phyloP scores from a whole-genome alignment of 2,329 filamentous ascomycete genomes.

The Colletotrichum gloeosporioides region DNA sequence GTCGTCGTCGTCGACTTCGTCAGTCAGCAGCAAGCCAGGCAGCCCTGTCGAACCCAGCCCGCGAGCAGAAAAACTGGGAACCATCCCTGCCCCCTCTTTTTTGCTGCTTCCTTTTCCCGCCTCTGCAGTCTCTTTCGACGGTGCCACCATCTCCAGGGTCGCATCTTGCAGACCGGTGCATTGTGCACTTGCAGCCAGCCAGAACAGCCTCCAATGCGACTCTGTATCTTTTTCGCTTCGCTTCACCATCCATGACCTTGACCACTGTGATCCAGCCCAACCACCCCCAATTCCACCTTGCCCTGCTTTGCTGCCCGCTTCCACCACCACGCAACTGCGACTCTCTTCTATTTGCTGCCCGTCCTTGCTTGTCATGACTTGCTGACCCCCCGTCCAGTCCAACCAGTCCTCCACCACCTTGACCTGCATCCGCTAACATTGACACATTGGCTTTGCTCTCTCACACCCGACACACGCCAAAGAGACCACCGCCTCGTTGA shows the following conservation, averaged over 20 bases:
- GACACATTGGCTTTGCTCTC: background rate
- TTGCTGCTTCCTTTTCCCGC: background rate
- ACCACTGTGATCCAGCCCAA: constrained; percentile 13
- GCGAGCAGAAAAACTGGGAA: constrained; percentile 24
- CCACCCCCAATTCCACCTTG: background rate
- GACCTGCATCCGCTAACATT: background rate
- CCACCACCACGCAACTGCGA: background rate
- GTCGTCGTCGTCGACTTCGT: background rate
- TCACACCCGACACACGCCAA: background rate
- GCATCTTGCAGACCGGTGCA: background rate
- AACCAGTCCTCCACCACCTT: background rate
- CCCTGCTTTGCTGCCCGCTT: background rate
- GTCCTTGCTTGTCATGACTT: background rate
- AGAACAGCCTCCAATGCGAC: background rate
- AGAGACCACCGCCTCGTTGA: background rate
- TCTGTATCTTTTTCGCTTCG: background rate
- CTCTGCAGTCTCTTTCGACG: background rate
- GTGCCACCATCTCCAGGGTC: constrained; percentile 6
- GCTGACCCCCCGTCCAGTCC: background rate
- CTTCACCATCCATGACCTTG: constrained; percentile 9
- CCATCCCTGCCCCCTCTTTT: constrained; percentile 18
- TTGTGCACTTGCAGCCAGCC: background rate
- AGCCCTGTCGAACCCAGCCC: background rate
- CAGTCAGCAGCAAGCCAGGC: background rate
- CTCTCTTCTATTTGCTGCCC: background rate